These are phyloP conservation scores for Trichoderma sp. DNA, from an alignment of 2,329 filamentous ascomycete species.

Conservation along the genomic window DNA sequence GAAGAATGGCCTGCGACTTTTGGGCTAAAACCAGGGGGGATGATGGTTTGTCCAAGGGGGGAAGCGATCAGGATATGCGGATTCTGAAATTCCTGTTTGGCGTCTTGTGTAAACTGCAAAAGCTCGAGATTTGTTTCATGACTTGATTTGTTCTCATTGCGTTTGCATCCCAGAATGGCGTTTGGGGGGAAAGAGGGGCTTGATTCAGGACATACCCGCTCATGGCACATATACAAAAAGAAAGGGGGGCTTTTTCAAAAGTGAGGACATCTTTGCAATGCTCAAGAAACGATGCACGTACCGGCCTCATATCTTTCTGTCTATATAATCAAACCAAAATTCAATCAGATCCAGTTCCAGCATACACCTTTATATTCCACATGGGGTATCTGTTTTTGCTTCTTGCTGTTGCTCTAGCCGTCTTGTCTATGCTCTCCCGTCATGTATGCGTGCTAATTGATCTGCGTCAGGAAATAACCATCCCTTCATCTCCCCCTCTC, in stretches of 20 bases:
- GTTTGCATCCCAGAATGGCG: slow-evolving; percentile 13
- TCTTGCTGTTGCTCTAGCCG: background rate
- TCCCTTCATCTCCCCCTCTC: background rate
- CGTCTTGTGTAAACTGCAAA: background rate
- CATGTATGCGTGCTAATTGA: background rate
- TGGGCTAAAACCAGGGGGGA: slow-evolving; percentile 50
- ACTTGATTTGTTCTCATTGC: background rate
- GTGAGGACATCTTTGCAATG: too few relatives aligned
- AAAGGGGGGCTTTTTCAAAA: background rate
- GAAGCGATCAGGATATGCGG: too few relatives aligned
- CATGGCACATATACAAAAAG: slow-evolving; percentile 4
- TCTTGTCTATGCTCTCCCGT: slow-evolving; percentile 17
- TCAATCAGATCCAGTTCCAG: background rate
- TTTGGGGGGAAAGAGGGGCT: slow-evolving; percentile 5
- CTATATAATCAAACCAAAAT: background rate
- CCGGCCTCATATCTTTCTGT: background rate
- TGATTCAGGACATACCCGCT: slow-evolving; percentile 11
- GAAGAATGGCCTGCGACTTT: slow-evolving; percentile 64
- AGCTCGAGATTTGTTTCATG: background rate
- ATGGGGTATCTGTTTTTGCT: slow-evolving; percentile 12
- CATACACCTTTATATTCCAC: slow-evolving; percentile 20
- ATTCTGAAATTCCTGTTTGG: background rate
- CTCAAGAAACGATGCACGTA: background rate
- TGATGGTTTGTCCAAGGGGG: too few relatives aligned
- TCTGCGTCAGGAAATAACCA: background rate